These are phyloP conservation scores for Alternaria novae-zelandiae DNA, from an alignment of 2,329 filamentous ascomycete genomes.

Conservation along the genomic window DNA sequence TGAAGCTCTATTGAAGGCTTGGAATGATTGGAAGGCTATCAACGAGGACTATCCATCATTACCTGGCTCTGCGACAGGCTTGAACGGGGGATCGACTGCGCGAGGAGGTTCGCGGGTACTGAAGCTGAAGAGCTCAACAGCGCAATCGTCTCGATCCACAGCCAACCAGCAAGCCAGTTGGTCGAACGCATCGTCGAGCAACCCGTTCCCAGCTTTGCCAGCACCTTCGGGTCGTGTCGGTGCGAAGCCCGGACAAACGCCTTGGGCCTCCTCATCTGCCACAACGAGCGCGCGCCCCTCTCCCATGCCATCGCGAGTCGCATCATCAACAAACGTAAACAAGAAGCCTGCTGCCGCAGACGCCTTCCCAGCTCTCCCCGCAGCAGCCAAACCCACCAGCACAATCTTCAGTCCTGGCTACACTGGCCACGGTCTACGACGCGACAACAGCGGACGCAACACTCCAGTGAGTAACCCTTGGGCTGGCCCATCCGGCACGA, in stretches of 20 bases:
- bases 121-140: constrained; percentile 72
- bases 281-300: constrained; percentile 43
- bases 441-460: constrained; percentile 50
- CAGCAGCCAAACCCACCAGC: constrained; percentile 72
- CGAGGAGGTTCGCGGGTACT: constrained; percentile 67
- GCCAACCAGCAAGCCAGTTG: constrained; percentile 65
- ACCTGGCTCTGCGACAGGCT: constrained; percentile 66
- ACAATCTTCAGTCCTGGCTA: constrained; percentile 60
- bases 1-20: constrained; percentile 77
- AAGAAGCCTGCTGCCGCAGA: constrained; percentile 53
- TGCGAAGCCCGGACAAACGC: constrained; percentile 45
- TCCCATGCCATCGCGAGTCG: constrained; percentile 45
- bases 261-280: constrained; percentile 43
- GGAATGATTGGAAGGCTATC: constrained; percentile 95
- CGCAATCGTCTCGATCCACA: constrained; percentile 68
- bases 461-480: constrained; percentile 50
- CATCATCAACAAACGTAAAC: constrained; percentile 35
- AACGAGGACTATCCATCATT: constrained; percentile 94
- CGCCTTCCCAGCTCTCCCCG: constrained; percentile 82
- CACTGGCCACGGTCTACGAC: constrained; percentile 52
- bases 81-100: constrained; percentile 53
- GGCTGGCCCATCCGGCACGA: constrained; percentile 41
- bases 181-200: constrained; percentile 53
- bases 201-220: constrained; percentile 42
- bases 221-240: constrained; percentile 38